These are phyloP conservation scores for Corinectria fuckeliana DNA, from an alignment of 2,329 filamentous ascomycete species.

Conservation along the genomic window DNA sequence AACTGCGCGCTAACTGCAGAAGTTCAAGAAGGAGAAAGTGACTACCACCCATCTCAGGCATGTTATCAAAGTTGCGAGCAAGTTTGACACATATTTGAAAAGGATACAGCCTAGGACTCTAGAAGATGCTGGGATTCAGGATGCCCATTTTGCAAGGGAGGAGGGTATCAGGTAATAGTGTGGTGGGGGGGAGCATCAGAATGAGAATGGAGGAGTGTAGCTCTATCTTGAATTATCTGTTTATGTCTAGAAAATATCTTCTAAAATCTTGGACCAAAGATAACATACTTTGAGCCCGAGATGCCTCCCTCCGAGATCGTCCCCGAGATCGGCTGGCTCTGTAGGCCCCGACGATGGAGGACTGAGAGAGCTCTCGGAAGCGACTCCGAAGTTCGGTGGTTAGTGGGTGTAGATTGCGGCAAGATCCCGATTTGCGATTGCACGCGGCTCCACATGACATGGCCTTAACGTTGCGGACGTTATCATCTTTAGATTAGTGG, in stretches of 20 bases:
- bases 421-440: neutral
- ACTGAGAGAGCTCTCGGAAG: neutral
- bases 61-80: conserved; percentile 6
- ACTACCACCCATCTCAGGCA: conserved; percentile 1
- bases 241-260: too few relatives aligned
- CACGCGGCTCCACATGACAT: neutral
- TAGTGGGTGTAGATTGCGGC: neutral
- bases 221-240: too few relatives aligned
- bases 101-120: too few relatives aligned
- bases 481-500: neutral
- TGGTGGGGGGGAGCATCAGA: too few relatives aligned
- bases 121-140: too few relatives aligned
- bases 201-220: too few relatives aligned
- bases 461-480: neutral
- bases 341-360: neutral
- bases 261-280: too few relatives aligned
- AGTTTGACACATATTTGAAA: conserved; percentile 9
- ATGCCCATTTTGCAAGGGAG: too few relatives aligned
- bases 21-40: conserved; percentile 13
- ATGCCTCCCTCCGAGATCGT: too few relatives aligned
- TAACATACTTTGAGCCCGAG: too few relatives aligned
- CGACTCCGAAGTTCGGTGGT: neutral
- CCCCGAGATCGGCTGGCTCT: neutral
- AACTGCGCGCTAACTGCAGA: conserved; percentile 35
- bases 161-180: too few relatives aligned